A percentile compares a stretch with the other conserved stretches of the same genome.
Evolutionary conservation across 2,329 filamentous ascomycete species (phyloP).

Genomic region (Meredithiella fracta): DNA sequence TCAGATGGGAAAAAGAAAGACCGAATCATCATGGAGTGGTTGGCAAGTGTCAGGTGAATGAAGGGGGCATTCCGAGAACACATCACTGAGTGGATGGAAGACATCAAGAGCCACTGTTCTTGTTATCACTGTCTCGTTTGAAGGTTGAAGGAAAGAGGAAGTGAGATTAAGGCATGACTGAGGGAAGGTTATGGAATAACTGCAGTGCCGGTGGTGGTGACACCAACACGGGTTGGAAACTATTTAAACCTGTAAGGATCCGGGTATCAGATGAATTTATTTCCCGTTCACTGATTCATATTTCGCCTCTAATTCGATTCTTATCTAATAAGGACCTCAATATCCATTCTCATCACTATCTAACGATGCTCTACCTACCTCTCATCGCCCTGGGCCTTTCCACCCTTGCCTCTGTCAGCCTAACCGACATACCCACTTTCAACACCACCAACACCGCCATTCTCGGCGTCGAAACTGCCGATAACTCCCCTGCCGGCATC

Average conservation of each 20-base stretch:
- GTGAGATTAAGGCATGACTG: too few species aligned
- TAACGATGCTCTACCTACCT: not conserved
- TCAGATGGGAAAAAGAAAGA: too few species aligned
- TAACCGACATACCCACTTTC: not conserved
- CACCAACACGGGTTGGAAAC: not conserved
- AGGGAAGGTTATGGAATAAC: too few species aligned
- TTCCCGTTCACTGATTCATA: too few species aligned
- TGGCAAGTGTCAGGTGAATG: too few species aligned
- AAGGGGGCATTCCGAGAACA: too few species aligned
- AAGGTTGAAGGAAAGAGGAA: too few species aligned
- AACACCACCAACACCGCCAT: not conserved
- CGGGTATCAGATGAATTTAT: too few species aligned
- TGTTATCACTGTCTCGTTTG: too few species aligned
- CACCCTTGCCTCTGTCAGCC: not conserved
- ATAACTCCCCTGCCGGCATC: conserved; percentile 16
- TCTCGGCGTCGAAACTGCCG: not conserved
- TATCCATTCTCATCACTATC: not conserved
- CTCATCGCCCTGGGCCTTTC: not conserved
- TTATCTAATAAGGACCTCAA: not conserved
- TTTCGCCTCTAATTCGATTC: too few species aligned
- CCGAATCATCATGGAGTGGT: too few species aligned
- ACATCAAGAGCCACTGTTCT: not conserved
- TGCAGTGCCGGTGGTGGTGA: not conserved
- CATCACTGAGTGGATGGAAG: not conserved
- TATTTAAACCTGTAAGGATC: too few species aligned